phyloP scores from a whole-genome alignment of 75 land plant species.

The Azolla pinnata region DNA sequence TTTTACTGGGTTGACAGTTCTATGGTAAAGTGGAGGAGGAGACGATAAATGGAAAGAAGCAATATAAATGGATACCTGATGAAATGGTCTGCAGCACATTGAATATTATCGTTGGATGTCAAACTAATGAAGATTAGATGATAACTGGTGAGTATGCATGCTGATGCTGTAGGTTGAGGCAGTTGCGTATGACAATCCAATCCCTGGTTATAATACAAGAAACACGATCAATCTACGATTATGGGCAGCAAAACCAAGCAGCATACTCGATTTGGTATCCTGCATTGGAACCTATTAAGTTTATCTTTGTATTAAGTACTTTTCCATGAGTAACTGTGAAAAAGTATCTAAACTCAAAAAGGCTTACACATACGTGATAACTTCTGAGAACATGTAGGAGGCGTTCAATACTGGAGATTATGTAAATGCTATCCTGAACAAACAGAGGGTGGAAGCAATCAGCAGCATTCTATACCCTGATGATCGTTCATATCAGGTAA shows the following conservation, averaged over 20 bases:
- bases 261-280: conserved; percentile 51
- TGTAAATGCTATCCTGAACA: conserved; percentile 53
- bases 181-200: conserved; percentile 83
- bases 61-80: conserved; percentile 55
- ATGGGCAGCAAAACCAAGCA: conserved; percentile 80
- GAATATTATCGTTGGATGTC: too few species aligned
- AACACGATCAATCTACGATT: conserved; percentile 73
- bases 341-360: too few species aligned
- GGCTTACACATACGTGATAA: too few species aligned
- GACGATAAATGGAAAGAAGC: conserved; percentile 24
- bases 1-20: too few species aligned
- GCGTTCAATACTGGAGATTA: conserved; percentile 72
- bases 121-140: too few species aligned
- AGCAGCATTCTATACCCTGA: conserved; percentile 64
- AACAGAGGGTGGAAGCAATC: conserved; percentile 63
- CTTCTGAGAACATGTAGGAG: too few species aligned
- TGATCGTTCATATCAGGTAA: conserved; percentile 82
- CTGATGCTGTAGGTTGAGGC: conserved; percentile 79
- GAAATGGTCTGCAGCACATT: conserved; percentile 55
- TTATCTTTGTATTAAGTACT: too few species aligned
- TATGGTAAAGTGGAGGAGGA: conserved; percentile 64
- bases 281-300: too few species aligned
- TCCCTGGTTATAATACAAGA: conserved; percentile 71
- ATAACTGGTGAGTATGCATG: too few species aligned
- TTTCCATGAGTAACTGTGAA: too few species aligned